phyloP scores from a whole-genome alignment of 2,329 filamentous ascomycete genomes.

The Aureobasidium sp. region DNA sequence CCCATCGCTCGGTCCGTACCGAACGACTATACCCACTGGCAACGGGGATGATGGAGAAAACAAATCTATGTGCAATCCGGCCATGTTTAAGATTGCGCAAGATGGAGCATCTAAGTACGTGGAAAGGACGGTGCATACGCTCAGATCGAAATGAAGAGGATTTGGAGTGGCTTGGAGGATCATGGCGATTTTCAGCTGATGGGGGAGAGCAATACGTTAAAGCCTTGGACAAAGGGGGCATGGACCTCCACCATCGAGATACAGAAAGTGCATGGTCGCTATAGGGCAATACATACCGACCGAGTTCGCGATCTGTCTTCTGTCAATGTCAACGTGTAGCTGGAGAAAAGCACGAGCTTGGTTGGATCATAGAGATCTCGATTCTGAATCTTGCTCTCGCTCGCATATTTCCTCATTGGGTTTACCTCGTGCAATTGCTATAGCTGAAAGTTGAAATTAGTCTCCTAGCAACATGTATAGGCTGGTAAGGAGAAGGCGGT shows the following conservation, averaged over 20 bases:
- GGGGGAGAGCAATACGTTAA: neutral
- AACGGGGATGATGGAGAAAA: constrained; percentile 4
- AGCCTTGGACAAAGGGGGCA: neutral
- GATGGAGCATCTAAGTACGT: neutral
- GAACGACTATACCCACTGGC: neutral
- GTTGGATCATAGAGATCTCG: neutral
- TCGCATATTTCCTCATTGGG: neutral
- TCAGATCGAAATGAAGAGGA: neutral
- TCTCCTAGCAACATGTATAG: neutral
- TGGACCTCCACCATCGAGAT: neutral
- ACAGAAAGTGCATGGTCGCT: too few relatives aligned
- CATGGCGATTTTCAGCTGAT: neutral
- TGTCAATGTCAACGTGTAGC: neutral
- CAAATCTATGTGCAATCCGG: neutral
- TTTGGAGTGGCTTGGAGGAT: neutral
- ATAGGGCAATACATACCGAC: neutral
- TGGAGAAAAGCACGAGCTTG: neutral
- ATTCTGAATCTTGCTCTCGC: too few relatives aligned
- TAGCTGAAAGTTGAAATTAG: neutral
- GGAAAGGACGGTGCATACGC: neutral
- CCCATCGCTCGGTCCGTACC: constrained; percentile 1
- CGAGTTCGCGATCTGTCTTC: neutral
- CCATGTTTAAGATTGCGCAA: neutral
- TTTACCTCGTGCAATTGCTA: neutral
- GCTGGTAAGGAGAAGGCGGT: neutral